Evolutionary conservation across 2,329 filamentous ascomycete genomes (phyloP).

Genomic region (Aurifilum marmelostoma): DNA sequence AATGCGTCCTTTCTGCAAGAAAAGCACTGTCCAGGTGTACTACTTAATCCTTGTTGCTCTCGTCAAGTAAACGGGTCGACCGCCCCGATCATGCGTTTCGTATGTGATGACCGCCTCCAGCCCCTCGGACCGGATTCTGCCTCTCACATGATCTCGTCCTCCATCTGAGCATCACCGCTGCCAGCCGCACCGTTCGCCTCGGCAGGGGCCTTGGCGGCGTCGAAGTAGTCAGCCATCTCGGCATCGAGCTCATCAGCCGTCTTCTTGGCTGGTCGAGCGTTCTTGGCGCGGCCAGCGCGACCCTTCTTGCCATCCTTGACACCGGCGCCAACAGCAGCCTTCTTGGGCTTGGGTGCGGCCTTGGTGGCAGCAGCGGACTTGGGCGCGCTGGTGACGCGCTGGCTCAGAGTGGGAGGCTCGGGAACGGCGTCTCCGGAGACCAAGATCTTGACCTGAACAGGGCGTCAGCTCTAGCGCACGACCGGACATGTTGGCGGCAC

Average conservation of each 20-base stretch:
- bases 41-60: neutral
- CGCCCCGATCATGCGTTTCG: neutral
- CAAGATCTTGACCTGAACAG: constrained; percentile 80
- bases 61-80: neutral
- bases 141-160: constrained; percentile 63
- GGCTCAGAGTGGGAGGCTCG: constrained; percentile 71
- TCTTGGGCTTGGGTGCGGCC: constrained; percentile 56
- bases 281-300: constrained; percentile 54
- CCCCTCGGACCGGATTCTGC: neutral
- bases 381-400: constrained; percentile 77
- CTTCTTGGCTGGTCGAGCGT: constrained; percentile 75
- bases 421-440: constrained; percentile 72
- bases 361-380: constrained; percentile 82
- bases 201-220: constrained; percentile 46
- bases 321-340: constrained; percentile 44
- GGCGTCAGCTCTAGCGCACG: constrained; percentile 24
- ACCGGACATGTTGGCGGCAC: neutral
- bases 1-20: neutral
- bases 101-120: neutral
- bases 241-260: constrained; percentile 93
- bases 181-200: constrained; percentile 49
- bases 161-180: constrained; percentile 64
- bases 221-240: constrained; percentile 97
- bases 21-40: neutral
- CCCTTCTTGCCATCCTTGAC: constrained; percentile 57